Evolutionary conservation across 345 rosid species (phyloP).

Genomic region (Gossypium bickii): DNA sequence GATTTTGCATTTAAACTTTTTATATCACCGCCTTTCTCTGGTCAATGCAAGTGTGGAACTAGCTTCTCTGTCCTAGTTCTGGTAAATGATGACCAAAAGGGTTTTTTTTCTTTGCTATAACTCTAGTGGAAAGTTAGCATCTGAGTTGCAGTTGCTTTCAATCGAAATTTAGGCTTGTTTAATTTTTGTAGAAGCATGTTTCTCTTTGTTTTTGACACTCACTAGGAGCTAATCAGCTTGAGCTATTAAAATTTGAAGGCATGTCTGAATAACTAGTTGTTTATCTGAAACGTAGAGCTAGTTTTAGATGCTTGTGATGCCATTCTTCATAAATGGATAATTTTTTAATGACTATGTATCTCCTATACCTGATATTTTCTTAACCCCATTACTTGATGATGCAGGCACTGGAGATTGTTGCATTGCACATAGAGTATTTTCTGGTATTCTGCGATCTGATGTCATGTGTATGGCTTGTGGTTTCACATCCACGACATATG

Average conservation of each 20-base stretch:
- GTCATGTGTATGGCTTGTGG: constrained; percentile 72
- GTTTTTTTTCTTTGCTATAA: background rate
- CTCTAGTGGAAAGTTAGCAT: background rate
- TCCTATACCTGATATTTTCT: background rate
- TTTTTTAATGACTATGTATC: background rate
- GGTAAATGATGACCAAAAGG: background rate
- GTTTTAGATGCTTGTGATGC: background rate
- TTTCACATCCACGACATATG: constrained; percentile 61
- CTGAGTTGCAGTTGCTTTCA: background rate
- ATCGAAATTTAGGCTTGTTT: background rate
- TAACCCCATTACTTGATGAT: constrained; percentile 13
- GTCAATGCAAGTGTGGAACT: background rate
- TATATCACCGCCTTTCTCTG: background rate
- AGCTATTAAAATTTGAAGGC: background rate
- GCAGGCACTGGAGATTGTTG: constrained; percentile 57
- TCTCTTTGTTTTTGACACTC: background rate
- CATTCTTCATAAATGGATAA: background rate
- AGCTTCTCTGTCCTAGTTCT: background rate
- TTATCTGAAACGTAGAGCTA: background rate
- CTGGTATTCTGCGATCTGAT: constrained; percentile 56
- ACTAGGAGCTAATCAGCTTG: background rate
- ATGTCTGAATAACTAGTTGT: background rate
- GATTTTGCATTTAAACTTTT: background rate
- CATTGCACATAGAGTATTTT: constrained; percentile 56
- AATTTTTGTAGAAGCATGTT: constrained; percentile 1